Conservation (phyloP, 2,329 filamentous ascomycete species). For the Penicillium capsulatum region DNA sequence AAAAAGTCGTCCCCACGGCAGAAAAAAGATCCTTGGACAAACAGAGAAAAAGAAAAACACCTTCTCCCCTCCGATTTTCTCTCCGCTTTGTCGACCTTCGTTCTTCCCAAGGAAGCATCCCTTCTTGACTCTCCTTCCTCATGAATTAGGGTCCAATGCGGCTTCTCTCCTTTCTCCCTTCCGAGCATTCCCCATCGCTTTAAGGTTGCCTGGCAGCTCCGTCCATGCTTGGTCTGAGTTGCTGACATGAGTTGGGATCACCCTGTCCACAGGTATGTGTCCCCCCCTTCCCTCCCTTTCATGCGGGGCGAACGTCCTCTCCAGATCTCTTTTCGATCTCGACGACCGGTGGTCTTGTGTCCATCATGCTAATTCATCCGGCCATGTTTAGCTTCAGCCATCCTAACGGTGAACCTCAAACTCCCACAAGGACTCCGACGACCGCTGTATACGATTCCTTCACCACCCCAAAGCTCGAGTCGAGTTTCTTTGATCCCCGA, state of each 20-base stretch:
- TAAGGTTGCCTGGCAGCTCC: slow-evolving; percentile 35
- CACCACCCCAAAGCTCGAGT: slow-evolving; percentile 46
- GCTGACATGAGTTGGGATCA: slow-evolving; percentile 48
- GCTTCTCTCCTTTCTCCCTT: slow-evolving; percentile 5
- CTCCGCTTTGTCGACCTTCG: too few relatives aligned
- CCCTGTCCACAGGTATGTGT: slow-evolving; percentile 44
- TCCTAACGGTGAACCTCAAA: slow-evolving; percentile 46
- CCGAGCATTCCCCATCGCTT: slow-evolving; percentile 27
- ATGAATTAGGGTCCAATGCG: slow-evolving; percentile 1
- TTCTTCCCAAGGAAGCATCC: slow-evolving; percentile 1
- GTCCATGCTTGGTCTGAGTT: slow-evolving; percentile 36
- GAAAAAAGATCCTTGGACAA: slow-evolving; percentile 25
- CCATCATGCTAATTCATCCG: slow-evolving; percentile 32
- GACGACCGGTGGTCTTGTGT: slow-evolving; percentile 1
- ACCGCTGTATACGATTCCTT: slow-evolving; percentile 39
- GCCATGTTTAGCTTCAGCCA: slow-evolving; percentile 44
- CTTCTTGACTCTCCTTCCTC: slow-evolving; percentile 2
- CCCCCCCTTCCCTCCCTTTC: slow-evolving; percentile 10
- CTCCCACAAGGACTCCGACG: slow-evolving; percentile 44
- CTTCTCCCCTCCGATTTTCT: slow-evolving; percentile 5
- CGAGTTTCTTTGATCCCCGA: slow-evolving; percentile 45
- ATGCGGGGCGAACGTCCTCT: slow-evolving; percentile 15
- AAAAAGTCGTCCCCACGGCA: slow-evolving; percentile 16
- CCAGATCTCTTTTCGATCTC: slow-evolving; percentile 1
- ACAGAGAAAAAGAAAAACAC: slow-evolving; percentile 39